phyloP scores from a whole-genome alignment of 225 moss, liverwort and hornwort genomes.

The Sphagnum contortum region DNA sequence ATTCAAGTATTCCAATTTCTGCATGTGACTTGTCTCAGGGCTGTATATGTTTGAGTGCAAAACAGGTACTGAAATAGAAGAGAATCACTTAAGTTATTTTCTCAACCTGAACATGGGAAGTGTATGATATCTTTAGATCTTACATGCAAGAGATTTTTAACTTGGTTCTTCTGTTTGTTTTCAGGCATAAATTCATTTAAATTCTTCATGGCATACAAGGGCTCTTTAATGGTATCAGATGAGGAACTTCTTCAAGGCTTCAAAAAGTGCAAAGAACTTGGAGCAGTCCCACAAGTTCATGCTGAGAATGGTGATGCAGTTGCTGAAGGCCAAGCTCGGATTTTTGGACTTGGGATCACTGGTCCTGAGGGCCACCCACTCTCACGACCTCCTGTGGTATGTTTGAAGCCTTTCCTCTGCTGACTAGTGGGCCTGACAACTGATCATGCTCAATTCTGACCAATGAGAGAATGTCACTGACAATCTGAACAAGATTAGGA shows the following conservation, averaged over 20 bases:
- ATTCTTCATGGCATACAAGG: constrained; percentile 98
- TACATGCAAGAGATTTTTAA: no score
- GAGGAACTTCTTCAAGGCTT: constrained; percentile 84
- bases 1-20: no score
- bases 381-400: constrained; percentile 87
- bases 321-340: constrained; percentile 72
- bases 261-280: constrained; percentile 38
- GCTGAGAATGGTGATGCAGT: constrained; percentile 99
- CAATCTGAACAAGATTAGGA: no score
- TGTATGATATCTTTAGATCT: no score
- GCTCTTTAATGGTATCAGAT: constrained; percentile 81
- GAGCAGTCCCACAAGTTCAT: constrained; percentile 68
- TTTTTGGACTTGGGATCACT: constrained; percentile 76
- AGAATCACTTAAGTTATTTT: no score
- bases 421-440: no score
- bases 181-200: constrained; percentile 97
- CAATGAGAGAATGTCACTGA: no score
- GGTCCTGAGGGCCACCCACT: constrained; percentile 96
- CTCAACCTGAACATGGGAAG: no score
- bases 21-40: no score
- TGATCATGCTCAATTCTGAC: no score
- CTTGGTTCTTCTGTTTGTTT: background rate
- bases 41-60: no score
- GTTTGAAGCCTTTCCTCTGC: constrained; percentile 1
- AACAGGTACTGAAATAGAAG: no score